Evolutionary conservation across 192 early-diverging fungal species (phyloP).

Genomic region (Coemansia sp.): DNA sequence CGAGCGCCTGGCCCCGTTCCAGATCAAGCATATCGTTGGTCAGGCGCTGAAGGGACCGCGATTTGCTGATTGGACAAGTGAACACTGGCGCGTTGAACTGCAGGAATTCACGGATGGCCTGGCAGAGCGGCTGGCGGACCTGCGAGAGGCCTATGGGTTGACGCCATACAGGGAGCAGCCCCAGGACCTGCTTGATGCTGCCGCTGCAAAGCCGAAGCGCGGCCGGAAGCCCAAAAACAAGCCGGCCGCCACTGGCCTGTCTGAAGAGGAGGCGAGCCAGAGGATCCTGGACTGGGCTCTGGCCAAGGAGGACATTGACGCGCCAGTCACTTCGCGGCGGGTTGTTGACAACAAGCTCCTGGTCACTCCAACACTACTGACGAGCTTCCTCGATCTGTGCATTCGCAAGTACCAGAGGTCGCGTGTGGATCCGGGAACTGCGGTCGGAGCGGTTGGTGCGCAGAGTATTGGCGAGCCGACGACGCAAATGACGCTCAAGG

Average conservation of each 20-base stretch:
- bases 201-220: conserved; percentile 12
- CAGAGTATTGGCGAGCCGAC: conserved; percentile 98
- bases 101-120: conserved; percentile 55
- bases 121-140: conserved; percentile 51
- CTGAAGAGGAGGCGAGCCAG: conserved; percentile 1
- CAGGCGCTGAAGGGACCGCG: conserved; percentile 44
- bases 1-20: conserved; percentile 38
- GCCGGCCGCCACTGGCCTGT: conserved; percentile 5
- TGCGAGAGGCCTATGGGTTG: conserved; percentile 47
- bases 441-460: conserved; percentile 94
- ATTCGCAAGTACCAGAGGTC: conserved; percentile 79
- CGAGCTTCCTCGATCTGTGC: conserved; percentile 71
- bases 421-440: conserved; percentile 91
- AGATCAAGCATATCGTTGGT: conserved; percentile 48
- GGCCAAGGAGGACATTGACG: conserved; percentile 12
- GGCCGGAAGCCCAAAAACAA: conserved; percentile 30
- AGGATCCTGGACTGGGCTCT: conserved; percentile 27
- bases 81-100: conserved; percentile 59
- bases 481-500: conserved; percentile 99
- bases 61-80: conserved; percentile 27
- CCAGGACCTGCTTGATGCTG: not conserved
- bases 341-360: conserved; percentile 59
- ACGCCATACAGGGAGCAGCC: conserved; percentile 16
- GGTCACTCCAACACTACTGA: conserved; percentile 70
- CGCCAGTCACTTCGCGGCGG: conserved; percentile 35